phyloP scores from a whole-genome alignment of 139 green algal genomes.

The Haematococcus sp. region DNA sequence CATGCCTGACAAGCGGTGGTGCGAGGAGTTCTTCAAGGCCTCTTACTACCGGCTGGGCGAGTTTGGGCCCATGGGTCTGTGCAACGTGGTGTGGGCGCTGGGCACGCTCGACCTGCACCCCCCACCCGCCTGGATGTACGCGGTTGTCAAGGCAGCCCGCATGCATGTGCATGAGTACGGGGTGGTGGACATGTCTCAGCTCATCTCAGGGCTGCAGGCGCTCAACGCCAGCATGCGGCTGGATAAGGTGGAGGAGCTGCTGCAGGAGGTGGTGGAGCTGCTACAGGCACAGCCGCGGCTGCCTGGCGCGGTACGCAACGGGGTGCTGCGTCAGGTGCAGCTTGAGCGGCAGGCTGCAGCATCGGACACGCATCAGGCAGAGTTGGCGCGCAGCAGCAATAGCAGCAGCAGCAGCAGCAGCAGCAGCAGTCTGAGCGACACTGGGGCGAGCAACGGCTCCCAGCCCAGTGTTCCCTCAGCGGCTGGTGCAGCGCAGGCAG shows the following conservation, averaged over 20 bases:
- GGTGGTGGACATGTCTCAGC: slow-evolving; percentile 20
- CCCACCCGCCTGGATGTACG: slow-evolving; percentile 40
- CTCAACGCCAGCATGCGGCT: slow-evolving; percentile 15
- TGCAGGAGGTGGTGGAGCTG: slow-evolving; percentile 7
- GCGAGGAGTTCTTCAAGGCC: slow-evolving; percentile 40
- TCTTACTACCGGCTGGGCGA: slow-evolving; percentile 34
- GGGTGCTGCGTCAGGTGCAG: no score
- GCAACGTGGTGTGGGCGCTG: slow-evolving; percentile 32
- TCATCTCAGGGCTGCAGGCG: slow-evolving; percentile 17
- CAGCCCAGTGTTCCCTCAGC: no score
- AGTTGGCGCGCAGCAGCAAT: no score
- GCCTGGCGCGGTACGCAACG: no score
- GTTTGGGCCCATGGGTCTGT: slow-evolving; percentile 24
- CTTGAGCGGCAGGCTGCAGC: no score
- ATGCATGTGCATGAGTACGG: background rate
- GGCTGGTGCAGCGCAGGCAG: no score
- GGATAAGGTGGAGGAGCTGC: slow-evolving; percentile 24
- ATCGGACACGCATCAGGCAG: no score
- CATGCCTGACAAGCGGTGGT: slow-evolving; percentile 29
- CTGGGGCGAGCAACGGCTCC: no score
- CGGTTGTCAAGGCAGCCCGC: slow-evolving; percentile 23
- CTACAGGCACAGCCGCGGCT: no score
- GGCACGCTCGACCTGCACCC: slow-evolving; percentile 24
- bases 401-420: no score
- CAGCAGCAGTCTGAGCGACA: no score